A percentile compares a stretch with the other conserved stretches of the same genome.
These are phyloP conservation scores for Coniochaeta sp. DNA, from an alignment of 2,329 filamentous ascomycete species.

Conservation along the genomic window DNA sequence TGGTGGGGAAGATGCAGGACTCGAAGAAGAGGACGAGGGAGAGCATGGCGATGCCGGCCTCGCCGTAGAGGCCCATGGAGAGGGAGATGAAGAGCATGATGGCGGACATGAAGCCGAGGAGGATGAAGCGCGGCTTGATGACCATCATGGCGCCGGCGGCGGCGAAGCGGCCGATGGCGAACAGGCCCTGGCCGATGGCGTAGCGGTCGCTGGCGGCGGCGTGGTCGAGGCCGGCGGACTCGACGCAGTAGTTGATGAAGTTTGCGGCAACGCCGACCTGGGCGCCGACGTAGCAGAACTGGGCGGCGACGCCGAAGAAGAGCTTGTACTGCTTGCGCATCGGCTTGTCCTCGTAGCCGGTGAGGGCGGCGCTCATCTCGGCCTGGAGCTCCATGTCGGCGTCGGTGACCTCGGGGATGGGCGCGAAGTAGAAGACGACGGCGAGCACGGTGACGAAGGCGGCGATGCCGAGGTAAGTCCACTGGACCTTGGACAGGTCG, in stretches of 20 bases:
- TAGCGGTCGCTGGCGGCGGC: constrained; percentile 56
- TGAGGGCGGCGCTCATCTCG: constrained; percentile 31
- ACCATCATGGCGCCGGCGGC: constrained; percentile 60
- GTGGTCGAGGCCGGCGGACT: constrained; percentile 43
- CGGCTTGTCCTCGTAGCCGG: constrained; percentile 49
- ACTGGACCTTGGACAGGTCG: constrained; percentile 60
- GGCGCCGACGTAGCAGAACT: constrained; percentile 69
- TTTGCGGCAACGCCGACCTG: constrained; percentile 58
- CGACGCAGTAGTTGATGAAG: constrained; percentile 62
- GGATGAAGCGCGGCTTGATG: constrained; percentile 56
- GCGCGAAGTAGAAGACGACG: constrained; percentile 54
- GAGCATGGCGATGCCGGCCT: constrained; percentile 48
- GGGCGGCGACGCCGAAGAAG: constrained; percentile 65
- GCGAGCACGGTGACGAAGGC: constrained; percentile 61
- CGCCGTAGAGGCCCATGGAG: constrained; percentile 32
- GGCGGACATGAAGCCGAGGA: constrained; percentile 54
- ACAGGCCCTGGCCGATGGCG: constrained; percentile 64
- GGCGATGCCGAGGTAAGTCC: constrained; percentile 65
- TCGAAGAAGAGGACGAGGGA: constrained; percentile 69
- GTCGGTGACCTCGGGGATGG: constrained; percentile 63
- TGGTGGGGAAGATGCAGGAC: constrained; percentile 73
- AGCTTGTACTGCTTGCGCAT: constrained; percentile 63
- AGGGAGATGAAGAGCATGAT: constrained; percentile 54
- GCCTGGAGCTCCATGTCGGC: constrained; percentile 56
- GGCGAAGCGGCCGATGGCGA: constrained; percentile 62